Percentiles rank a stretch among this genome's conserved stretches.
These are phyloP conservation scores for Anastatica hierochuntica DNA, from an alignment of 345 rosid genomes.

Conservation along the genomic window DNA sequence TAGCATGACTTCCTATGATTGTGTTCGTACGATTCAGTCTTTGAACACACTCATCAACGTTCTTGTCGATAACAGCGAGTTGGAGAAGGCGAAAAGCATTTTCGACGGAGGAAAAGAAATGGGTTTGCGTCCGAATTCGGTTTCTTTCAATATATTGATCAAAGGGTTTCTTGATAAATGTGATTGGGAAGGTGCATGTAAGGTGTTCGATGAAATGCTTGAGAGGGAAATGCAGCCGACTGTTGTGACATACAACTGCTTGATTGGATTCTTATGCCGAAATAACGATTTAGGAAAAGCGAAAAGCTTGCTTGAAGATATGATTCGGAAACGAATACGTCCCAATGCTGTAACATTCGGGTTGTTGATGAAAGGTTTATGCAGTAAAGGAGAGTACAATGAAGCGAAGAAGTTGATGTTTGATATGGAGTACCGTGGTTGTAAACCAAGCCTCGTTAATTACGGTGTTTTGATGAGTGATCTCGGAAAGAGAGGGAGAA, in stretches of 20 bases:
- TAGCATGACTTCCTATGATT: slow-evolving; percentile 44
- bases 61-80: slow-evolving; percentile 47
- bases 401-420: slow-evolving; percentile 71
- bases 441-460: slow-evolving; percentile 53
- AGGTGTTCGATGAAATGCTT: slow-evolving; percentile 78
- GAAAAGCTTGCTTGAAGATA: slow-evolving; percentile 38
- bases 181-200: slow-evolving; percentile 35
- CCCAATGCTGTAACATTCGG: slow-evolving; percentile 57
- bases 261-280: slow-evolving; percentile 46
- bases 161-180: slow-evolving; percentile 39
- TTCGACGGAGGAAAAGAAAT: slow-evolving; percentile 34
- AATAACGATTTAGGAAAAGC: slow-evolving; percentile 40
- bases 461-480: slow-evolving; percentile 75
- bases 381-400: slow-evolving; percentile 39
- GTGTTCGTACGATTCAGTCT: slow-evolving; percentile 53
- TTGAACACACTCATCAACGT: slow-evolving; percentile 53
- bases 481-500: slow-evolving; percentile 72
- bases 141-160: slow-evolving; percentile 65
- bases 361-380: slow-evolving; percentile 69
- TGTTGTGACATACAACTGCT: slow-evolving; percentile 57
- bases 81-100: slow-evolving; percentile 40
- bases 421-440: slow-evolving; percentile 87
- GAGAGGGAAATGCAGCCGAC: slow-evolving; percentile 53
- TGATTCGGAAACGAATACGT: slow-evolving; percentile 38
- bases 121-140: slow-evolving; percentile 56